Evolutionary conservation across 257 asterid species (phyloP).

Genomic region (Rehmannia glutinosa): DNA sequence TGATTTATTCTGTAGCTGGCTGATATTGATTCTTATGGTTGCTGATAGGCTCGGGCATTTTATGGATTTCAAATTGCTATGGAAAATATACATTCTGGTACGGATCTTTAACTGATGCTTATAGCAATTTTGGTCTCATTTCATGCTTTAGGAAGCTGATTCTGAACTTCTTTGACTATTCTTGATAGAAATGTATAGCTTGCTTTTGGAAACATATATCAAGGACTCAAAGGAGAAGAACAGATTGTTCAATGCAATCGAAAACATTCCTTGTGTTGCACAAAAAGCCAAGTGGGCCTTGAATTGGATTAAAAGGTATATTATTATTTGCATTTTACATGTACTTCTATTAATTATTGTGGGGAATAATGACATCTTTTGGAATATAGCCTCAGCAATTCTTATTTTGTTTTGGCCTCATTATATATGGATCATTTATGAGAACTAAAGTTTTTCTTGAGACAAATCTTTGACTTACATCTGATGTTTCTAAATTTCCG

Average conservation of each 20-base stretch:
- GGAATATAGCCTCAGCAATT: too few species aligned
- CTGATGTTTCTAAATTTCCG: too few species aligned
- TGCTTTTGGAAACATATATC: conserved; percentile 77
- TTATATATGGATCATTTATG: too few species aligned
- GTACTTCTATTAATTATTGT: not conserved
- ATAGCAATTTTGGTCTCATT: not conserved
- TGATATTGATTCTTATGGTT: conserved; percentile 17
- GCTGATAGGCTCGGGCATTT: conserved; percentile 72
- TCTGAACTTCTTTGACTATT: conserved; percentile 16
- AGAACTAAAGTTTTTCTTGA: too few species aligned
- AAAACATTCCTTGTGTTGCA: conserved; percentile 62
- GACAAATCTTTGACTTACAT: too few species aligned
- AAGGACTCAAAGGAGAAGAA: conserved; percentile 66
- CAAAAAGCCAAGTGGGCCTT: conserved; percentile 76
- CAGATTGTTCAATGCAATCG: conserved; percentile 60
- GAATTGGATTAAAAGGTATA: conserved; percentile 74
- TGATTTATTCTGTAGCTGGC: too few species aligned
- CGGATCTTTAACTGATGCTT: conserved; percentile 11
- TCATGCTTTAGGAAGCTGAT: conserved; percentile 16
- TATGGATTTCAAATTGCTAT: conserved; percentile 83
- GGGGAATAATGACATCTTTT: not conserved
- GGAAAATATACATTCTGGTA: conserved; percentile 87
- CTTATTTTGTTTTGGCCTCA: too few species aligned
- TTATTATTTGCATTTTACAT: not conserved
- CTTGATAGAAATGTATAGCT: conserved; percentile 77